These are phyloP conservation scores for Ceraceosorus guamensis DNA, from an alignment of 1,284 basidiomycete genomes.

Conservation along the genomic window DNA sequence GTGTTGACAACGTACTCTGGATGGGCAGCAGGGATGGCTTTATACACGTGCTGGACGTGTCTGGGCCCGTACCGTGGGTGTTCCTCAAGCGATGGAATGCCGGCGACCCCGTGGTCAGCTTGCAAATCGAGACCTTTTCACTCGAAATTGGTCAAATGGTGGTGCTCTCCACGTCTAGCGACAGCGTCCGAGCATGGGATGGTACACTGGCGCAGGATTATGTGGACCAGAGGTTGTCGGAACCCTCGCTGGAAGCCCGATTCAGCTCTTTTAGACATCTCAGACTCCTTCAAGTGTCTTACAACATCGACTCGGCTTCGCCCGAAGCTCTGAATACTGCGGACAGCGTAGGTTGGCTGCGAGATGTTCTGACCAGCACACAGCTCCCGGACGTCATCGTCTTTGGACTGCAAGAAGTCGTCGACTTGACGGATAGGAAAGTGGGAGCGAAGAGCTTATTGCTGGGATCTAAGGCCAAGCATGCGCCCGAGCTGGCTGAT, in stretches of 20 bases:
- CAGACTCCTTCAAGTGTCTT: background rate
- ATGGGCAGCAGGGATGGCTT: background rate
- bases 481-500: conserved; percentile 29
- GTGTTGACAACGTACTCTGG: background rate
- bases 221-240: background rate
- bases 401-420: conserved; percentile 74
- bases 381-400: background rate
- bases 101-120: background rate
- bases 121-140: background rate
- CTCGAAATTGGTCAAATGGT: background rate
- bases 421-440: conserved; percentile 83
- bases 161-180: background rate
- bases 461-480: conserved; percentile 27
- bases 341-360: background rate
- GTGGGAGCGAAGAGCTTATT: conserved; percentile 61
- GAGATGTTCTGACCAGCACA: background rate
- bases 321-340: background rate
- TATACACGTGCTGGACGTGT: background rate
- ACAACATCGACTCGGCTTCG: background rate
- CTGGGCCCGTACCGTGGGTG: background rate
- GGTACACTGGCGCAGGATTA: background rate
- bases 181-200: background rate
- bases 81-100: background rate
- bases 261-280: background rate
- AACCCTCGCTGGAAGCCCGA: background rate